phyloP scores from a whole-genome alignment of 257 asterid genomes.

The Avicennia marina region DNA sequence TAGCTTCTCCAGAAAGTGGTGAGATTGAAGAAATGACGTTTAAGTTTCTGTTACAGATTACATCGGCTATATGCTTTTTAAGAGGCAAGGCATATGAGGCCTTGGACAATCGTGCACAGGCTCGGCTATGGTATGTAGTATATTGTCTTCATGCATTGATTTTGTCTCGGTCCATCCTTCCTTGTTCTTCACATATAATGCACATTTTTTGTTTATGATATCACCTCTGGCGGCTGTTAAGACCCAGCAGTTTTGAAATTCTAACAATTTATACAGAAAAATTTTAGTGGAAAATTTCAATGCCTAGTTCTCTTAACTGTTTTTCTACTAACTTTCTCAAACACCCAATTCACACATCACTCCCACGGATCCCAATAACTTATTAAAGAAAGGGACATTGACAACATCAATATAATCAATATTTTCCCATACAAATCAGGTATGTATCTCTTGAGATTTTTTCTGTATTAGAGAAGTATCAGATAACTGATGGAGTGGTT shows the following conservation, averaged over 20 bases:
- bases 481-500: no score
- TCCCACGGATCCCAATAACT: no score
- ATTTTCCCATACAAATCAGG: not conserved
- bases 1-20: not conserved
- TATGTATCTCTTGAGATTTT: not conserved
- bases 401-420: not conserved
- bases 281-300: not conserved
- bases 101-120: slow-evolving; percentile 83
- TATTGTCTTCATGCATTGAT: not conserved
- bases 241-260: not conserved
- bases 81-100: slow-evolving; percentile 98
- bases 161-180: not conserved
- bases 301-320: no score
- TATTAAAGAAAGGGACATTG: not conserved
- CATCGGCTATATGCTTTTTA: slow-evolving; percentile 88
- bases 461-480: no score
- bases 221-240: not conserved
- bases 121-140: slow-evolving; percentile 80
- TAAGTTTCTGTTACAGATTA: slow-evolving; percentile 53
- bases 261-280: not conserved
- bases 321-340: no score
- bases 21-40: slow-evolving; percentile 17
- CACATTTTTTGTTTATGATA: slow-evolving; percentile 6
- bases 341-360: no score
- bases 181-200: not conserved